phyloP scores from a whole-genome alignment of 116 monocot genomes.

The Trichopus zeylanicus region DNA sequence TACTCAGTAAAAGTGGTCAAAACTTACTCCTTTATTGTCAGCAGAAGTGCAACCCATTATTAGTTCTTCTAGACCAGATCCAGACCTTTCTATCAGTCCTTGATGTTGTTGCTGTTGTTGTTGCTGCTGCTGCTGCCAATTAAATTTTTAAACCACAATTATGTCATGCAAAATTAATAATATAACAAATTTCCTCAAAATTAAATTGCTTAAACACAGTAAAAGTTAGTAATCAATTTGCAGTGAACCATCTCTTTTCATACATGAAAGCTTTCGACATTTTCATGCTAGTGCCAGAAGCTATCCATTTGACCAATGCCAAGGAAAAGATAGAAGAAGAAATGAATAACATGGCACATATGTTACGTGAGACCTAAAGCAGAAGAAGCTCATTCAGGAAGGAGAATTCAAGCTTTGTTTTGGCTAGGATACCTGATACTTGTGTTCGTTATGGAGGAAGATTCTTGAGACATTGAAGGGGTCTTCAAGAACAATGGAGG shows the following conservation, averaged over 20 bases:
- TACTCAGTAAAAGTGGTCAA: neutral
- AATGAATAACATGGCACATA: neutral
- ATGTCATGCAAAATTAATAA: too few species aligned
- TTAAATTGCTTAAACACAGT: too few species aligned
- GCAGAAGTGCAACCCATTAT: conserved; percentile 81
- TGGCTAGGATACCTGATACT: conserved; percentile 26
- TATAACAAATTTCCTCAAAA: too few species aligned
- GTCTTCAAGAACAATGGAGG: conserved; percentile 48
- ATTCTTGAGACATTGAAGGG: conserved; percentile 33
- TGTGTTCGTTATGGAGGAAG: neutral
- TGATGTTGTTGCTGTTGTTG: conserved; percentile 31
- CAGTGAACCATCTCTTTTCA: too few species aligned
- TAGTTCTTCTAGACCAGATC: conserved; percentile 71
- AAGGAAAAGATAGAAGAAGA: too few species aligned
- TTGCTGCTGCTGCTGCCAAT: conserved; percentile 3
- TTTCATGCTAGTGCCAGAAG: too few species aligned
- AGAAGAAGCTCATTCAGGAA: neutral
- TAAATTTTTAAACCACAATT: neutral
- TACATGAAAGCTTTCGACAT: too few species aligned
- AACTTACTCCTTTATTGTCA: conserved; percentile 52
- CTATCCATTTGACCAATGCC: too few species aligned
- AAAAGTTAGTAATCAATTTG: too few species aligned
- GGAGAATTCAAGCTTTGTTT: too few species aligned
- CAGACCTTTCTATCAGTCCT: conserved; percentile 44
- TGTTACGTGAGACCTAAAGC: neutral